These are phyloP conservation scores for Aspergillus tanneri DNA, from an alignment of 2,329 filamentous ascomycete species.

Conservation along the genomic window DNA sequence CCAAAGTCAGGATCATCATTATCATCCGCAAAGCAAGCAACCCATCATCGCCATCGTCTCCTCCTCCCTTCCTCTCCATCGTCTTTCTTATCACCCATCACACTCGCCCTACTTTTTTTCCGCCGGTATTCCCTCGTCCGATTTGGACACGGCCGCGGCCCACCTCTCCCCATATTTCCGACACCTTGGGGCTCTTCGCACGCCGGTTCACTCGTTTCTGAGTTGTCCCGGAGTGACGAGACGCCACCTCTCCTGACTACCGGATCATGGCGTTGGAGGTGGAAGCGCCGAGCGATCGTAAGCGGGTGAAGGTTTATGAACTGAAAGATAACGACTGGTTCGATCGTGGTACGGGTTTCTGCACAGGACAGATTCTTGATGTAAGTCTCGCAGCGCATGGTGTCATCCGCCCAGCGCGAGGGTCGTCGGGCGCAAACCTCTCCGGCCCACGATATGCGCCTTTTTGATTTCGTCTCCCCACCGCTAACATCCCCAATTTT, in stretches of 20 bases:
- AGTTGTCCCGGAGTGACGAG: slow-evolving; percentile 41
- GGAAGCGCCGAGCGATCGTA: slow-evolving; percentile 51
- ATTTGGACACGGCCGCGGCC: slow-evolving; percentile 11
- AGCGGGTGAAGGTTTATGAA: slow-evolving; percentile 96
- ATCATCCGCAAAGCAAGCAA: slow-evolving; percentile 15
- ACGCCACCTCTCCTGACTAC: slow-evolving; percentile 32
- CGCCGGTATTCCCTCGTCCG: slow-evolving; percentile 11
- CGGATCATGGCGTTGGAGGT: slow-evolving; percentile 50
- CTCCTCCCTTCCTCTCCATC: slow-evolving; percentile 8
- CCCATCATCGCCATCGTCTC: slow-evolving; percentile 11
- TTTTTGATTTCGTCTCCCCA: slow-evolving; percentile 1
- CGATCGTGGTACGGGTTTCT: slow-evolving; percentile 94
- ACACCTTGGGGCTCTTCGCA: slow-evolving; percentile 29
- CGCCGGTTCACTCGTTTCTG: slow-evolving; percentile 36
- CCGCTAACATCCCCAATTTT: slow-evolving; percentile 15
- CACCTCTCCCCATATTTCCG: slow-evolving; percentile 14
- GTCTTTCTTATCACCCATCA: slow-evolving; percentile 1
- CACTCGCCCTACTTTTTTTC: slow-evolving; percentile 13
- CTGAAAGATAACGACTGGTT: slow-evolving; percentile 99
- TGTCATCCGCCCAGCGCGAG: slow-evolving; percentile 15
- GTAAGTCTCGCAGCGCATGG: slow-evolving; percentile 53
- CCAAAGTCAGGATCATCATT: slow-evolving; percentile 22
- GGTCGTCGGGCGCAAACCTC: slow-evolving; percentile 21
- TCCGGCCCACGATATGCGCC: slow-evolving; percentile 14
- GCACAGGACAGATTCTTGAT: slow-evolving; percentile 71